A percentile compares a stretch with the other conserved stretches of the same genome.
Conservation (phyloP, 495 filamentous ascomycete species). For the Pyronema domesticum region DNA sequence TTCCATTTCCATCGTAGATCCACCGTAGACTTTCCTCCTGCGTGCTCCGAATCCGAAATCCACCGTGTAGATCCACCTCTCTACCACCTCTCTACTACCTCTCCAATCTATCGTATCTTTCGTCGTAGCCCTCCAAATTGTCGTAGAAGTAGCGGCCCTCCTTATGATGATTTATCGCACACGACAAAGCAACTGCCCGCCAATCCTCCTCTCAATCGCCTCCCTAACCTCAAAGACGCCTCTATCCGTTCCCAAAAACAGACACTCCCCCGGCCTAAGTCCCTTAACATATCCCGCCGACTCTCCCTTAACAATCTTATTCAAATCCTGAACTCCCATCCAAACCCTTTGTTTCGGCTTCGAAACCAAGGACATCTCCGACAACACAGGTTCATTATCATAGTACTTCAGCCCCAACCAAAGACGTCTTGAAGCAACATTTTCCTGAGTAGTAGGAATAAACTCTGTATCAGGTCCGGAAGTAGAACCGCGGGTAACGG, state of each 20-base stretch:
- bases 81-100: no score
- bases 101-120: no score
- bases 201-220: constrained; percentile 66
- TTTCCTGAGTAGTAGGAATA: constrained; percentile 52
- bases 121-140: no score
- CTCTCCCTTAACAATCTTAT: constrained; percentile 46
- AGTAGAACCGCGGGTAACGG: constrained; percentile 49
- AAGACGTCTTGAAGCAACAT: constrained; percentile 57
- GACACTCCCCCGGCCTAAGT: constrained; percentile 60
- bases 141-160: no score
- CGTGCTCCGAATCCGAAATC: no score
- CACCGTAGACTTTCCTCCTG: no score
- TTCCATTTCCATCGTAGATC: no score
- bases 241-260: constrained; percentile 61
- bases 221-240: constrained; percentile 77
- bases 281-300: constrained; percentile 47
- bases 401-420: constrained; percentile 94
- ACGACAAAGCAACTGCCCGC: constrained; percentile 68
- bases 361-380: constrained; percentile 47
- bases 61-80: no score
- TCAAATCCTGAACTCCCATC: constrained; percentile 42
- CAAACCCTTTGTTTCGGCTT: constrained; percentile 60
- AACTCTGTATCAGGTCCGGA: constrained; percentile 35
- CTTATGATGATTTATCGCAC: no score
- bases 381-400: constrained; percentile 69